Percentiles rank a stretch among this genome's conserved stretches.
These are phyloP conservation scores for Falciphora oryzae DNA, from an alignment of 2,329 filamentous ascomycete genomes.

Conservation along the genomic window DNA sequence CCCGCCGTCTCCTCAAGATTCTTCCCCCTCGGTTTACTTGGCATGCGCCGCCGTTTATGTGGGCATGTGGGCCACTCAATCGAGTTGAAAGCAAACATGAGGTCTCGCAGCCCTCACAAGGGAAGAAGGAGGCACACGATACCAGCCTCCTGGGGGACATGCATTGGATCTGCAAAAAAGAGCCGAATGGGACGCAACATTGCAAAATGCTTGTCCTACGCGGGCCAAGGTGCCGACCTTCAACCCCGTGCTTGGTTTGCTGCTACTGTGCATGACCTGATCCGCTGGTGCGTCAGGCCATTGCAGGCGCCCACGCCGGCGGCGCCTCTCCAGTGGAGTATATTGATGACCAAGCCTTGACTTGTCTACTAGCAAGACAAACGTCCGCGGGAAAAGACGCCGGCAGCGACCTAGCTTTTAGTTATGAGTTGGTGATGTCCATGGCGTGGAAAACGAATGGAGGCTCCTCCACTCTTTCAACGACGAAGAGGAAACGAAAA, in stretches of 20 bases:
- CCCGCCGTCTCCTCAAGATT: too few relatives aligned
- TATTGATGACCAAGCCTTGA: neutral
- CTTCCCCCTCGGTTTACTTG: too few relatives aligned
- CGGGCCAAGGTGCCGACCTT: neutral
- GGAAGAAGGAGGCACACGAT: too few relatives aligned
- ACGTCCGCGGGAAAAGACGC: neutral
- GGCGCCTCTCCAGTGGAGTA: neutral
- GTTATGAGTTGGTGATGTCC: neutral
- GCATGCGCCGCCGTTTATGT: too few relatives aligned
- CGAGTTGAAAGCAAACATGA: too few relatives aligned
- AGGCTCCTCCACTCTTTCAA: neutral
- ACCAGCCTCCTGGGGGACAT: too few relatives aligned
- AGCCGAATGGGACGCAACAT: neutral
- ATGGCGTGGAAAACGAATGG: too few relatives aligned
- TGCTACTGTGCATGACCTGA: neutral
- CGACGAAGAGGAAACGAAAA: neutral
- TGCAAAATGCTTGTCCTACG: neutral
- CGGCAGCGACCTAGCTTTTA: neutral
- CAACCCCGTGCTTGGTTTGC: neutral
- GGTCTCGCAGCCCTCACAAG: too few relatives aligned
- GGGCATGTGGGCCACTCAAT: too few relatives aligned
- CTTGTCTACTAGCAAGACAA: too few relatives aligned
- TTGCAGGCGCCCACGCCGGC: too few relatives aligned
- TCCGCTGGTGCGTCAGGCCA: neutral
- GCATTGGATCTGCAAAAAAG: neutral